Evolutionary conservation across 768 basidiomycete species (phyloP).

Genomic region (Kwoniella pini): DNA sequence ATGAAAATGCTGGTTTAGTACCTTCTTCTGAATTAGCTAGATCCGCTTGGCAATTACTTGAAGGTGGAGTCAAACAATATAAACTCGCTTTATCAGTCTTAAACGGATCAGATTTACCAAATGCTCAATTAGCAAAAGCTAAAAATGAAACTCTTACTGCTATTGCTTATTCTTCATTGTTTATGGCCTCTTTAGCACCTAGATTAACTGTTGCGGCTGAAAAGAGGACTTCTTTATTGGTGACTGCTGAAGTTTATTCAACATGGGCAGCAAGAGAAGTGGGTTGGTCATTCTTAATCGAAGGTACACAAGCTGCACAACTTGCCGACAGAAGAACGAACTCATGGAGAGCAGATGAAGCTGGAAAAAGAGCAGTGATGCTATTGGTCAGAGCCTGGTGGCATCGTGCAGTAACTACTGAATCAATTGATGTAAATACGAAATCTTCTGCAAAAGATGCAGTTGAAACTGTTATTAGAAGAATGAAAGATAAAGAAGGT

Average conservation of each 20-base stretch:
- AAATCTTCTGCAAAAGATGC: constrained; percentile 50
- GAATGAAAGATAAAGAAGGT: constrained; percentile 49
- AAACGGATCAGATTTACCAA: constrained; percentile 35
- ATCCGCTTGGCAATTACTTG: constrained; percentile 49
- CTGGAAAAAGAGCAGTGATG: constrained; percentile 50
- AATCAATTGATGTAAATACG: constrained; percentile 46
- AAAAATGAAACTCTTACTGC: constrained; percentile 45
- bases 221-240: constrained; percentile 43
- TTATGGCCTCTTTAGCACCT: constrained; percentile 48
- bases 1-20: constrained; percentile 28
- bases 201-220: constrained; percentile 44
- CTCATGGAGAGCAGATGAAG: constrained; percentile 47
- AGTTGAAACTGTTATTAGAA: constrained; percentile 48
- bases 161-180: constrained; percentile 46
- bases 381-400: constrained; percentile 50
- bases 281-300: constrained; percentile 54
- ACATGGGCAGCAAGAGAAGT: constrained; percentile 55
- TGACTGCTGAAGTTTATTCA: constrained; percentile 53
- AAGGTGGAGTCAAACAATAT: constrained; percentile 49
- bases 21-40: constrained; percentile 44
- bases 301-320: constrained; percentile 45
- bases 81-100: constrained; percentile 50
- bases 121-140: constrained; percentile 38
- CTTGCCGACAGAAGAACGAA: constrained; percentile 42
- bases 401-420: constrained; percentile 51